Conservation (phyloP, 1,284 basidiomycete genomes). For the Apiotrichum domesticum region DNA sequence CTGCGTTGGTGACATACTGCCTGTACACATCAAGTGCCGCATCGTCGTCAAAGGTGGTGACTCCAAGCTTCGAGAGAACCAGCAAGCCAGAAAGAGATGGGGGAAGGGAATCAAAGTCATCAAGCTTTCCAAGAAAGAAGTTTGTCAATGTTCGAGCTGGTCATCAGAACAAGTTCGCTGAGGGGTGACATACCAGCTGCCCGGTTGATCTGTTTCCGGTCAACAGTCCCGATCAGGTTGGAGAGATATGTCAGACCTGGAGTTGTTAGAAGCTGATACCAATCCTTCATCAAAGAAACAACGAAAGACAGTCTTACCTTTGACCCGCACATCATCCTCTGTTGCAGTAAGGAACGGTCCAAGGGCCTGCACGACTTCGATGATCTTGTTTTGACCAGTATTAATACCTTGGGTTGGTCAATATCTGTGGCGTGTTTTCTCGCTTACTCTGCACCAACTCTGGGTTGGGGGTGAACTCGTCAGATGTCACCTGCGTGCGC, state of each 20-base stretch:
- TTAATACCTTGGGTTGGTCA: conserved; percentile 56
- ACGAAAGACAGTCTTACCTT: conserved; percentile 54
- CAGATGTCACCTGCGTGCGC: conserved; percentile 40
- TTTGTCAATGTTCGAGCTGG: conserved; percentile 70
- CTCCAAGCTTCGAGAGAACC: conserved; percentile 56
- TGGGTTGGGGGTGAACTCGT: conserved; percentile 31
- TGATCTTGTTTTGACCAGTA: conserved; percentile 57
- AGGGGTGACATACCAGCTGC: conserved; percentile 54
- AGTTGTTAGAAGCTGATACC: not conserved
- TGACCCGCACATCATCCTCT: conserved; percentile 67
- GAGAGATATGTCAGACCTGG: conserved; percentile 37
- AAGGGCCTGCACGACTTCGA: conserved; percentile 78
- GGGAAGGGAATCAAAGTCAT: conserved; percentile 71
- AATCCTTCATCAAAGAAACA: not conserved
- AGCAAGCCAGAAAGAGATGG: conserved; percentile 69
- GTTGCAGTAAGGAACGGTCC: conserved; percentile 82
- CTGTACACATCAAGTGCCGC: conserved; percentile 64
- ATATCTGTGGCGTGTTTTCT: not conserved
- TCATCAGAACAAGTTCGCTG: not conserved
- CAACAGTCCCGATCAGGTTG: conserved; percentile 61
- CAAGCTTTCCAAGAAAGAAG: conserved; percentile 82
- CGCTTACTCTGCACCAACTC: conserved; percentile 38
- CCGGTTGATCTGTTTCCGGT: conserved; percentile 62
- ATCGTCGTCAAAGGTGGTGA: conserved; percentile 59
- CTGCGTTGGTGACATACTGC: conserved; percentile 53